These are phyloP conservation scores for Babesia ovata DNA, from an alignment of 169 alveolate species.

Conservation along the genomic window DNA sequence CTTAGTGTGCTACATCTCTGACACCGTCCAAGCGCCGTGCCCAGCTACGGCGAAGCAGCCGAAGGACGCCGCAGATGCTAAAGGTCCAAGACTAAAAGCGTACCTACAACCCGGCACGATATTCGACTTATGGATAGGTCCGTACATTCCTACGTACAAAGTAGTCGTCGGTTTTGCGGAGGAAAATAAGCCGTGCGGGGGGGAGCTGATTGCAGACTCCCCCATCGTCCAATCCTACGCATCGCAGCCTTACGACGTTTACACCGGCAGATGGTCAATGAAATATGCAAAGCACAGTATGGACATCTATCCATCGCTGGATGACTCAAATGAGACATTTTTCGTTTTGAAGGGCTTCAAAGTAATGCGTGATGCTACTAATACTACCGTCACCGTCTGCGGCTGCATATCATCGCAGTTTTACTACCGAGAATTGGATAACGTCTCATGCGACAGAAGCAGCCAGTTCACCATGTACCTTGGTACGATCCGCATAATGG, in stretches of 20 bases:
- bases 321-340: neutral
- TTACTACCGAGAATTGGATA: neutral
- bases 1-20: constrained; percentile 12
- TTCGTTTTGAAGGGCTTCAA: constrained; percentile 43
- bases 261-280: constrained; percentile 30
- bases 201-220: neutral
- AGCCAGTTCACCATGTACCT: neutral
- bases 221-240: constrained; percentile 27
- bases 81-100: constrained; percentile 6
- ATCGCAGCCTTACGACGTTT: constrained; percentile 42
- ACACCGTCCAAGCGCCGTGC: constrained; percentile 13
- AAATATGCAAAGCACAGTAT: neutral
- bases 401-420: constrained; percentile 31
- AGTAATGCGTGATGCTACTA: constrained; percentile 3
- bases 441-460: neutral
- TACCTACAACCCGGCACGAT: constrained; percentile 45
- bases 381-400: constrained; percentile 14
- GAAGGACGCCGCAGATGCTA: neutral
- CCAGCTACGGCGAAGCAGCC: neutral
- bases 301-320: constrained; percentile 1
- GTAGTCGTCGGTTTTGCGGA: constrained; percentile 8
- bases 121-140: constrained; percentile 64
- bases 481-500: neutral
- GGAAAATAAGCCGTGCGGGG: neutral
- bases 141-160: constrained; percentile 50